These are phyloP conservation scores for Trichoderma sp. DNA, from an alignment of 2,329 filamentous ascomycete genomes.

Conservation along the genomic window DNA sequence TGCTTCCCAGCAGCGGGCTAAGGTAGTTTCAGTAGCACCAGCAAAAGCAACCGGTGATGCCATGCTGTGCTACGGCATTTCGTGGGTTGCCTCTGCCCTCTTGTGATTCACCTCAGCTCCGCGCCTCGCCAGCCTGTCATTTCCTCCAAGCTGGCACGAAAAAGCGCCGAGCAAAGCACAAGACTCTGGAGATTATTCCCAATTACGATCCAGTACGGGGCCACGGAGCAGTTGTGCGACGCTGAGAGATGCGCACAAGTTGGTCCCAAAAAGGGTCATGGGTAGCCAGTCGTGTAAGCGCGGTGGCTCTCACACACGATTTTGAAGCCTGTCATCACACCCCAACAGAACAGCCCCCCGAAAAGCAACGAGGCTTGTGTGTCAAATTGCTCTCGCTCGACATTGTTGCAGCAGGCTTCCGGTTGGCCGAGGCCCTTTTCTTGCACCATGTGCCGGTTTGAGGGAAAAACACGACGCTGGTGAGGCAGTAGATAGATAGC, in stretches of 20 bases:
- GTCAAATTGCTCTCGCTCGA: background rate
- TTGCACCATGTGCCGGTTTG: background rate
- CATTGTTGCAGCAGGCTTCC: background rate
- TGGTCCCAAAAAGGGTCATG: slow-evolving; percentile 5
- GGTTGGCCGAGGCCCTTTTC: slow-evolving; percentile 3
- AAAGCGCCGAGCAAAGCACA: background rate
- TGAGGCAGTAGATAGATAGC: background rate
- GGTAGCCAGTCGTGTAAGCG: slow-evolving; percentile 8
- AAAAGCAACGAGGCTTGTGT: background rate
- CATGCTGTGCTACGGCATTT: background rate
- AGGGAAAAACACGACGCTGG: background rate
- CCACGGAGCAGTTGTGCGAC: background rate
- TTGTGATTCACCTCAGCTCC: slow-evolving; percentile 13
- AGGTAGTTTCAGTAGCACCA: background rate
- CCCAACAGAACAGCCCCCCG: background rate
- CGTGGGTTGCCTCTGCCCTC: background rate
- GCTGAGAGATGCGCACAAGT: background rate
- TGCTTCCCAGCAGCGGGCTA: background rate
- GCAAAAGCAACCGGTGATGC: background rate
- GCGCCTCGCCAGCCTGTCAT: slow-evolving; percentile 2
- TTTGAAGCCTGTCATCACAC: background rate
- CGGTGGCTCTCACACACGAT: background rate
- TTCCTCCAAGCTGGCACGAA: background rate
- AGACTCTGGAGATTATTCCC: background rate
- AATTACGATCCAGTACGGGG: slow-evolving; percentile 3